These are phyloP conservation scores for Somion occarium DNA, from an alignment of 1,284 basidiomycete species.

Conservation along the genomic window DNA sequence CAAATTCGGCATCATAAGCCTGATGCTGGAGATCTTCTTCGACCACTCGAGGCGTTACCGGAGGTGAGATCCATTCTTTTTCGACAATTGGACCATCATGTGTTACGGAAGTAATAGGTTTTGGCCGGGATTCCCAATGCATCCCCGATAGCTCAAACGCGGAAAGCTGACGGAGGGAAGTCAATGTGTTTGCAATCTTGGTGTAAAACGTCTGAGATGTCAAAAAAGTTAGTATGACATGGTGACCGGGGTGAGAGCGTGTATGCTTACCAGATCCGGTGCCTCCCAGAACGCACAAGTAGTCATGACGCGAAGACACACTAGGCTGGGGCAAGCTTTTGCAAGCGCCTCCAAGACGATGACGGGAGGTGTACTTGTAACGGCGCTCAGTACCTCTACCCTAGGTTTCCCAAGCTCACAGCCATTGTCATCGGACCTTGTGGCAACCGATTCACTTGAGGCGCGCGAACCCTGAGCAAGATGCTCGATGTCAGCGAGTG, in stretches of 20 bases:
- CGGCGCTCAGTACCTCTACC: constrained; percentile 29
- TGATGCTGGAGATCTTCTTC: constrained; percentile 11
- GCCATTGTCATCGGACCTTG: constrained; percentile 13
- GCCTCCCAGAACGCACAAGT: constrained; percentile 28
- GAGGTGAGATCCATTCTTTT: constrained; percentile 29
- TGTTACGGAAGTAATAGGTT: constrained; percentile 9
- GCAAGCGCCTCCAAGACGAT: constrained; percentile 30
- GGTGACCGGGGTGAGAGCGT: background rate
- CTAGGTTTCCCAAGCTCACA: constrained; percentile 6
- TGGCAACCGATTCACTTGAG: constrained; percentile 36
- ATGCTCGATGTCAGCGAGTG: constrained; percentile 44
- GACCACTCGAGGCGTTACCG: constrained; percentile 22
- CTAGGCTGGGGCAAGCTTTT: constrained; percentile 27
- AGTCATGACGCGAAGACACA: constrained; percentile 31
- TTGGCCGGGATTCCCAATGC: constrained; percentile 47
- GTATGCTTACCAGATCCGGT: constrained; percentile 28
- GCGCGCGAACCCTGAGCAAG: constrained; percentile 33
- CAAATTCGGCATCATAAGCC: constrained; percentile 24
- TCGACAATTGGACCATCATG: constrained; percentile 9
- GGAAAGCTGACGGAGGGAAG: constrained; percentile 49
- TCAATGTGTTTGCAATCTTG: constrained; percentile 50
- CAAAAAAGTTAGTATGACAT: background rate
- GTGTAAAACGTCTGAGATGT: constrained; percentile 52
- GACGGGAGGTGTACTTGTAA: constrained; percentile 30
- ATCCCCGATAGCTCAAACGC: constrained; percentile 70